Conservation (phyloP, 345 rosid species). For the Rhodamnia argentea region DNA sequence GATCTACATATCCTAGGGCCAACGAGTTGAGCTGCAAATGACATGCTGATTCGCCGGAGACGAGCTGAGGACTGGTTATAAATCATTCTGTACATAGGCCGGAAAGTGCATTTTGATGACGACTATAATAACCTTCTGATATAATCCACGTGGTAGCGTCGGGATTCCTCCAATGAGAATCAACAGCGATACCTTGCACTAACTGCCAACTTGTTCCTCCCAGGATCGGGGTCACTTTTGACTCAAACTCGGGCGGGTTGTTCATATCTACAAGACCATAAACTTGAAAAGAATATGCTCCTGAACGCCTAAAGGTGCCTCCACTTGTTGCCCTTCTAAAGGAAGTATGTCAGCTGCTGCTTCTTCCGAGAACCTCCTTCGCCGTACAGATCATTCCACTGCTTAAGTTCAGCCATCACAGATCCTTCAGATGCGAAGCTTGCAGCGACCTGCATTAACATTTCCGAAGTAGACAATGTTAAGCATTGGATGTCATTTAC, state of each 20-base stretch:
- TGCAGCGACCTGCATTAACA: constrained; percentile 24
- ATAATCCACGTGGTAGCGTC: background rate
- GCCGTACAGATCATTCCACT: constrained; percentile 36
- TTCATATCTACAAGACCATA: background rate
- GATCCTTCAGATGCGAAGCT: constrained; percentile 30
- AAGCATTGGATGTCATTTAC: background rate
- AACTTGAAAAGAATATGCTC: background rate
- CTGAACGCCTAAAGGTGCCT: background rate
- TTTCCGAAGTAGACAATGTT: background rate
- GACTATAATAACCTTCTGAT: background rate
- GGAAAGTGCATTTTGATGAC: background rate
- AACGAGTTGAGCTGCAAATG: background rate
- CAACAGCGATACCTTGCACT: background rate
- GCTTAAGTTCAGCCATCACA: constrained; percentile 28
- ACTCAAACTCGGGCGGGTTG: background rate
- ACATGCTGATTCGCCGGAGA: background rate
- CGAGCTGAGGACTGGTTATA: background rate
- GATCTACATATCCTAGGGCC: background rate
- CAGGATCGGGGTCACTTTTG: background rate
- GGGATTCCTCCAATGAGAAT: background rate
- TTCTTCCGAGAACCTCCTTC: constrained; percentile 39
- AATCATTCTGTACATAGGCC: background rate
- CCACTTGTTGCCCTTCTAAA: constrained; percentile 1
- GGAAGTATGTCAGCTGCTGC: constrained; percentile 28
- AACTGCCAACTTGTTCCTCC: background rate